Evolutionary conservation across 129 eudicot genomes (phyloP).

Genomic region (carrot (Daucus carota)): DNA sequence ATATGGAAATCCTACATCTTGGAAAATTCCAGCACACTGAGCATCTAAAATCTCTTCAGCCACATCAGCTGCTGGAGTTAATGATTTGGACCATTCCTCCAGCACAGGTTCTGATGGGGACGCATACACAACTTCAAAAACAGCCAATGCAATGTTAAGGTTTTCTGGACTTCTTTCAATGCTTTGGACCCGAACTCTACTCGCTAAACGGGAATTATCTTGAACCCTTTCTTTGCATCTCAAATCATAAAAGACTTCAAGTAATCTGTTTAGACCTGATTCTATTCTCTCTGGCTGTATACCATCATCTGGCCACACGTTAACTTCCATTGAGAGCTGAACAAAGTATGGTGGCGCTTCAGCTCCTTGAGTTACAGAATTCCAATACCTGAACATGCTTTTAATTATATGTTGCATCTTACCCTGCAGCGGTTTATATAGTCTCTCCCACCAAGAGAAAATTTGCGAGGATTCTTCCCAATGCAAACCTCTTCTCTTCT

Average conservation of each 20-base stretch:
- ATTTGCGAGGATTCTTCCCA: conserved; percentile 21
- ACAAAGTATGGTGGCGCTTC: conserved; percentile 54
- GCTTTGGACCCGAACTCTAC: conserved; percentile 48
- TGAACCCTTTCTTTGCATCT: conserved; percentile 36
- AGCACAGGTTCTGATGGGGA: conserved; percentile 29
- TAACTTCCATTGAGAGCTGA: conserved; percentile 43
- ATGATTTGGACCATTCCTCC: conserved; percentile 39
- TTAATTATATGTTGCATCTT: conserved; percentile 20
- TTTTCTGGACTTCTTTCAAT: conserved; percentile 41
- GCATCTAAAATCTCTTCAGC: conserved; percentile 41
- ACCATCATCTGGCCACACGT: conserved; percentile 42
- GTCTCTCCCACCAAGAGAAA: conserved; percentile 25
- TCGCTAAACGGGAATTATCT: conserved; percentile 20
- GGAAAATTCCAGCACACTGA: conserved; percentile 24
- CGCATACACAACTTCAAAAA: conserved; percentile 50
- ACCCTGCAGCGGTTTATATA: conserved; percentile 4
- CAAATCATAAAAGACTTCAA: conserved; percentile 26
- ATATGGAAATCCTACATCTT: conserved; percentile 39
- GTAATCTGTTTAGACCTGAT: conserved; percentile 35
- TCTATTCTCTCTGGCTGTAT: conserved; percentile 52
- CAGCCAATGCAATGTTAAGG: conserved; percentile 32
- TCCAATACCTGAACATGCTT: conserved; percentile 40
- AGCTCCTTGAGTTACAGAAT: conserved; percentile 45
- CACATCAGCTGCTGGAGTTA: conserved; percentile 57
- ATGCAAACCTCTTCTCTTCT: conserved; percentile 12